Evolutionary conservation across 2,329 filamentous ascomycete genomes (phyloP), one percentile per base, ranked within the genome.

Genomic region (Xylariomycetidae sp.): DNA sequence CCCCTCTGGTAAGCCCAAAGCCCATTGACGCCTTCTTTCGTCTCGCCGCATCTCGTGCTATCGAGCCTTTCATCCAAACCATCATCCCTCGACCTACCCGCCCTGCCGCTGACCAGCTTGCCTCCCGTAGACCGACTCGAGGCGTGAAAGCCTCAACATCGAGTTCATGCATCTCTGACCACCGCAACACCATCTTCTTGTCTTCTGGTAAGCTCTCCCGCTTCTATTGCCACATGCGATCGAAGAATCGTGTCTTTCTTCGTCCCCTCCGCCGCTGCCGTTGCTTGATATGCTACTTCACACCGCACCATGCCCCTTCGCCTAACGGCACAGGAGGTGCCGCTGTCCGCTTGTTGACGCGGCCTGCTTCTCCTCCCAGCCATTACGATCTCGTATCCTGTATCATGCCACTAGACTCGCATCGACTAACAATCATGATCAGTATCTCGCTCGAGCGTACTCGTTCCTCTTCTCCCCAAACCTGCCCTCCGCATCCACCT

Each of bases 191-290:
- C 55, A 50, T 55, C 54, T 36, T 39, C 46, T 42, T 45, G 39
- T 46, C 40, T 47, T 50, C 43, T 49, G 46, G 63, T 67, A 55
- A 60, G 63, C 60, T 42, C 40, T 47, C 44, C 37, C 44, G 44
- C 44, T 39, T 43, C 52, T 44, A 29, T 38, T 38, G 38, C 39
- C 44, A 34, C 42, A 57, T 54, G 63, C 61, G 62, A 66, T 62
- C 59, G 46, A 47, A 37, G 25, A 24, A 47, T 32, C 34, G 33
- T 40, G 32, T 28, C 30, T 43, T 40, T 49, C 44, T 31, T 39
- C 31, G 25, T 44, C 39, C 42, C 40, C 42, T 32, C 38, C 39
- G 34, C 37, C 34, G 29, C 25, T 35, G 22, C 37, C 32, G 32
- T 39, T n/a, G n/a, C n/a, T n/a, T n/a, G n/a, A n/a, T n/a, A n/a